Evolutionary conservation across 2,329 filamentous ascomycete genomes (phyloP).

Genomic region (Diaporthe sp.): DNA sequence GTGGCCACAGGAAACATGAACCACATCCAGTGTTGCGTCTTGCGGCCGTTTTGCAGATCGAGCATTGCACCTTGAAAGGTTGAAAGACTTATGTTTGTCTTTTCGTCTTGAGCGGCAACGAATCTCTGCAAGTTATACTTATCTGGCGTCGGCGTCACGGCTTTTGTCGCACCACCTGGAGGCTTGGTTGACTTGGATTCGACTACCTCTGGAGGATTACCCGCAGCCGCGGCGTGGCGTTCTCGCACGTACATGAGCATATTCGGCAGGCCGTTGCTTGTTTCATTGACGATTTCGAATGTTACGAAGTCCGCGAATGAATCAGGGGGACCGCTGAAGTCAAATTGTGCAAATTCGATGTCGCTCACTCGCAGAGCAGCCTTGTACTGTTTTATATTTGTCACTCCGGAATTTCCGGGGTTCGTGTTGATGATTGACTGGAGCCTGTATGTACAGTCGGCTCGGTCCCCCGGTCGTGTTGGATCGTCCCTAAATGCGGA

Average conservation of each 20-base stretch:
- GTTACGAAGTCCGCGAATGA: not conserved
- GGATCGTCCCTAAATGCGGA: slow-evolving; percentile 5
- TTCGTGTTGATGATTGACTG: not conserved
- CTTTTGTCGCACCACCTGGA: not conserved
- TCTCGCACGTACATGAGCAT: slow-evolving; percentile 15
- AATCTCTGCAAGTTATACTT: not conserved
- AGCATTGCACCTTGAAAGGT: no score
- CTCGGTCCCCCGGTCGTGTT: not conserved
- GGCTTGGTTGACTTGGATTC: not conserved
- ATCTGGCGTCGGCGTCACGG: not conserved
- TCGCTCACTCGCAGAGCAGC: not conserved
- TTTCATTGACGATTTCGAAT: not conserved
- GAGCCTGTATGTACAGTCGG: not conserved
- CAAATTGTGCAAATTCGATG: not conserved
- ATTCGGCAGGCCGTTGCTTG: not conserved
- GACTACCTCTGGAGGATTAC: not conserved
- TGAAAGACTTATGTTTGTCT: not conserved
- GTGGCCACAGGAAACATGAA: not conserved
- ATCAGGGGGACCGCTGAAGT: not conserved
- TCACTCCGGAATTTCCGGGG: not conserved
- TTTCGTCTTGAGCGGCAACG: not conserved
- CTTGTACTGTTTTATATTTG: not conserved
- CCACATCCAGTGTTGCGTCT: slow-evolving; percentile 1
- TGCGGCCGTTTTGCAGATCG: not conserved
- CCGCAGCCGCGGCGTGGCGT: not conserved